Evolutionary conservation across 208 protist species (phyloP).

Genomic region (Trypanosoma mega): DNA sequence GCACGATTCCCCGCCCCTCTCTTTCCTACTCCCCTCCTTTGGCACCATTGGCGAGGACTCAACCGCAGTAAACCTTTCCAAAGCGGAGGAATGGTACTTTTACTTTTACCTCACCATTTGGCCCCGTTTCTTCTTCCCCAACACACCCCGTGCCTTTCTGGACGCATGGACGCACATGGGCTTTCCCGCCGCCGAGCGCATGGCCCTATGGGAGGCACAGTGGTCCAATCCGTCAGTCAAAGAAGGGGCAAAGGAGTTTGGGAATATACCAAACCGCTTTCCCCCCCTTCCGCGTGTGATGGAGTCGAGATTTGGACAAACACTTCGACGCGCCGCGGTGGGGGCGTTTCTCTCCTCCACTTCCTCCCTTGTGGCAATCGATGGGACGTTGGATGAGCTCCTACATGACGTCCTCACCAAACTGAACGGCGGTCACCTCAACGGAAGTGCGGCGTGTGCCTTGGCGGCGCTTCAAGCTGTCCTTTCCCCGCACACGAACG

Average conservation of each 20-base stretch:
- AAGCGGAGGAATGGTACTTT: slow-evolving; percentile 21
- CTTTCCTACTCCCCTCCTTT: slow-evolving; percentile 7
- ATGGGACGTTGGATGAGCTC: not conserved
- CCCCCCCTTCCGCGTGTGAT: slow-evolving; percentile 23
- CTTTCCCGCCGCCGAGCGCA: slow-evolving; percentile 12
- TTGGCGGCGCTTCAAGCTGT: not conserved
- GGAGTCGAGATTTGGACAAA: slow-evolving; percentile 21
- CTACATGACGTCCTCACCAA: too few relatives aligned
- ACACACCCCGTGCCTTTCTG: slow-evolving; percentile 7
- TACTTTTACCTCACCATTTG: slow-evolving; percentile 29
- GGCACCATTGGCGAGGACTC: not conserved
- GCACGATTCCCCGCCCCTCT: slow-evolving; percentile 1
- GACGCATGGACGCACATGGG: slow-evolving; percentile 3
- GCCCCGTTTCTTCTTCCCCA: slow-evolving; percentile 15
- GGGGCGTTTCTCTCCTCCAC: slow-evolving; percentile 4
- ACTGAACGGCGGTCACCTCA: too few relatives aligned
- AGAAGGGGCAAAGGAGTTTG: not conserved
- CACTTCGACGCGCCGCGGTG: slow-evolving; percentile 15
- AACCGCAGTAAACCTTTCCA: not conserved
- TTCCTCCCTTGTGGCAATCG: not conserved
- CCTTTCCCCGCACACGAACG: not conserved
- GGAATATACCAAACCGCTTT: slow-evolving; percentile 2
- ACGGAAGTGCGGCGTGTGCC: not conserved
- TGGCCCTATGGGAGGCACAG: slow-evolving; percentile 1
- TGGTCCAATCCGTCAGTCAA: not conserved